Percentiles rank a stretch among this genome's conserved stretches.
Conservation (phyloP, 139 green algal species). For the Chlamydomonas incerta region DNA sequence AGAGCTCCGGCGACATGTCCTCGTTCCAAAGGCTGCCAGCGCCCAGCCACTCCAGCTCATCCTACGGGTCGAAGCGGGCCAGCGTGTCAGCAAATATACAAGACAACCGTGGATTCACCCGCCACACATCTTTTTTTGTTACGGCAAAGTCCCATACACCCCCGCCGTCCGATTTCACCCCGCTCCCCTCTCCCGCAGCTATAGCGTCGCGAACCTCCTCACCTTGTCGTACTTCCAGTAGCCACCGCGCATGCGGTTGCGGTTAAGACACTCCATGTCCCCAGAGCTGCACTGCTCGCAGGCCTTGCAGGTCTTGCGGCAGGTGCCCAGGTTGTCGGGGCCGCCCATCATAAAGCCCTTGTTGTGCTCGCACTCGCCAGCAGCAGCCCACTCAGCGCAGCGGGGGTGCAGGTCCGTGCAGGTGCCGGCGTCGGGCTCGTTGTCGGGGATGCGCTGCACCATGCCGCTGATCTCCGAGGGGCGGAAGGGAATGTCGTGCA, state of each 20-base stretch:
- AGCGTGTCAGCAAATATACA: no score
- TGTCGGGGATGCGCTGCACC: background rate
- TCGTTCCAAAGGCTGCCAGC: slow-evolving; percentile 5
- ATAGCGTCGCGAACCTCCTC: no score
- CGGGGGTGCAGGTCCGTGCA: slow-evolving; percentile 50
- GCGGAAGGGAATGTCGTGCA: slow-evolving; percentile 48
- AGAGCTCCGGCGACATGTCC: slow-evolving; percentile 29
- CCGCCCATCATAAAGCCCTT: slow-evolving; percentile 66
- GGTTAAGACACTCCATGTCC: slow-evolving; percentile 54
- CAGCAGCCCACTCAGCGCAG: slow-evolving; percentile 58
- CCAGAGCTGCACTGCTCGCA: slow-evolving; percentile 50
- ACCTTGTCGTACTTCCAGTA: slow-evolving; percentile 44
- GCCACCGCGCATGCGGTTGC: slow-evolving; percentile 46
- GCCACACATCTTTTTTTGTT: no score
- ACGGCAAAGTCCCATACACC: no score
- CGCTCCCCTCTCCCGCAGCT: no score
- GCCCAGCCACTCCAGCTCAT: slow-evolving; percentile 52
- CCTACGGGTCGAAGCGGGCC: background rate
- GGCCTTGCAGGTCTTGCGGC: slow-evolving; percentile 38
- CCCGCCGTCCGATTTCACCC: no score
- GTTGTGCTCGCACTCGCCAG: slow-evolving; percentile 68
- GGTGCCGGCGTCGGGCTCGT: slow-evolving; percentile 46
- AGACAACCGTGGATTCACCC: no score
- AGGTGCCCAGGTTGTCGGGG: slow-evolving; percentile 33
- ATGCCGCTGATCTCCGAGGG: slow-evolving; percentile 4